These are phyloP conservation scores for Calvatia gigantea DNA, from an alignment of 768 basidiomycete genomes.

Conservation along the genomic window DNA sequence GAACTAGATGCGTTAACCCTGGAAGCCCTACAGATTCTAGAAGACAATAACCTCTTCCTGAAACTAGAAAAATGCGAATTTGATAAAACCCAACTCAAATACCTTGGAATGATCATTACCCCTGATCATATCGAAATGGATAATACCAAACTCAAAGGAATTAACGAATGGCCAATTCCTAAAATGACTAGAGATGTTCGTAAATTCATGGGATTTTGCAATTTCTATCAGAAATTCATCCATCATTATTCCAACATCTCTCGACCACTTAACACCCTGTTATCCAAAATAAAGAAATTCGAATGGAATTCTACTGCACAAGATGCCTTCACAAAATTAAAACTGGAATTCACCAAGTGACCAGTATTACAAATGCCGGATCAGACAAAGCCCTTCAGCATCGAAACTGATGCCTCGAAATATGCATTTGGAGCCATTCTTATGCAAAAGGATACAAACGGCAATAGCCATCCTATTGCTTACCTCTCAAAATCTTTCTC, in stretches of 20 bases:
- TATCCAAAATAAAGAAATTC: background rate
- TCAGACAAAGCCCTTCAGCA: background rate
- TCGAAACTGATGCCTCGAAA: constrained; percentile 1
- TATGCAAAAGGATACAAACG: background rate
- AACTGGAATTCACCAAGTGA: background rate
- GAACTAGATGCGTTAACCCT: no score
- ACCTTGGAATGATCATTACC: background rate
- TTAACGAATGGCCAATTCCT: background rate
- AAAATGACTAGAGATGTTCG: background rate
- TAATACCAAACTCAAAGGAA: background rate
- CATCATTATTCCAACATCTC: background rate
- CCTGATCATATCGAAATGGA: background rate
- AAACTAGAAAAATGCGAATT: background rate
- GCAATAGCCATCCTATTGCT: background rate
- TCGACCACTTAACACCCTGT: background rate
- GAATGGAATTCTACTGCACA: background rate
- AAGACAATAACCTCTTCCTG: no score
- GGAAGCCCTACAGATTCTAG: no score
- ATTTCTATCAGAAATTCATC: background rate
- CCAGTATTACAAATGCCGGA: background rate
- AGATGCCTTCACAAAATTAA: background rate
- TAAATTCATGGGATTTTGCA: background rate
- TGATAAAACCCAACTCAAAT: background rate
- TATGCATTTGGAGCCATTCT: constrained; percentile 8
- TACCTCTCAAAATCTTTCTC: constrained; percentile 7